Conservation (phyloP, 2,329 filamentous ascomycete species). For the Canariomyces notabilis region DNA sequence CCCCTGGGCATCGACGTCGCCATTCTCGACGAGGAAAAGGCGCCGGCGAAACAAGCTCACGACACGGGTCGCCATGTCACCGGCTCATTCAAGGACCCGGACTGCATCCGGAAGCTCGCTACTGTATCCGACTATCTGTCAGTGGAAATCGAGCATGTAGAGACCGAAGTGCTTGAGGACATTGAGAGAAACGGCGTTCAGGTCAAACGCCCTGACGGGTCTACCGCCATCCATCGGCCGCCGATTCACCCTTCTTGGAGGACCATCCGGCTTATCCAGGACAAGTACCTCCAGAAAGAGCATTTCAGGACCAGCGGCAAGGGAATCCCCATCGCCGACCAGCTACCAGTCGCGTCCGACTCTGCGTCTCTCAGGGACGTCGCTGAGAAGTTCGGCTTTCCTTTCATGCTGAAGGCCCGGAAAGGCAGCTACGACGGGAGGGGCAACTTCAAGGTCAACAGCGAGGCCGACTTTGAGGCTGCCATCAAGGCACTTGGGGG, state of each 20-base stretch:
- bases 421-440: constrained; percentile 92
- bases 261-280: constrained; percentile 83
- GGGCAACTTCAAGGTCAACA: constrained; percentile 53
- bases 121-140: constrained; percentile 73
- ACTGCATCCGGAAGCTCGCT: constrained; percentile 76
- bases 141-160: constrained; percentile 92
- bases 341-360: constrained; percentile 55
- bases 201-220: constrained; percentile 35
- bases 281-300: constrained; percentile 88
- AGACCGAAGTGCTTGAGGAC: constrained; percentile 84
- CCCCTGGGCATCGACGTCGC: constrained; percentile 71
- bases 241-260: constrained; percentile 76
- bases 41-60: constrained; percentile 83
- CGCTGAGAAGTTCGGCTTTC: constrained; percentile 64
- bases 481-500: constrained; percentile 66
- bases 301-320: constrained; percentile 56
- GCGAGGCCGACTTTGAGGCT: constrained; percentile 46
- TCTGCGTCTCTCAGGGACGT: constrained; percentile 60
- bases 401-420: constrained; percentile 87
- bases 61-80: constrained; percentile 68
- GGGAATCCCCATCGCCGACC: constrained; percentile 67
- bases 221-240: constrained; percentile 30
- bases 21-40: constrained; percentile 69
- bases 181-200: constrained; percentile 62
- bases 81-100: constrained; percentile 82